These are phyloP conservation scores for Vitis hybrid DNA, from an alignment of 177 flowering plant species.

Conservation along the genomic window DNA sequence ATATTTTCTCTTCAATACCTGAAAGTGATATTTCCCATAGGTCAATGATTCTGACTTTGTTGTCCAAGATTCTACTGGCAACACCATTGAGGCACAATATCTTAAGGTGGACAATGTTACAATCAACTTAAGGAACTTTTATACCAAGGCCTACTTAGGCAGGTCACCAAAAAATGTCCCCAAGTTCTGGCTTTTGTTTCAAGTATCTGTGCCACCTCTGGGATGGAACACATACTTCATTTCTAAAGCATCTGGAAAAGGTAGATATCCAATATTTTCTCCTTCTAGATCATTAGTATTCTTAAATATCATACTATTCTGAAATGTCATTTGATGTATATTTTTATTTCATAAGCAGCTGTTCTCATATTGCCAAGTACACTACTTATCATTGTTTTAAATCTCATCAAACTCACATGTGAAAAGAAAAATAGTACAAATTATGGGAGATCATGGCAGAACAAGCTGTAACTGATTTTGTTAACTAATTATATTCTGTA, in stretches of 20 bases:
- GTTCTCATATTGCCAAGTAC: background rate
- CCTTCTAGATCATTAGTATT: background rate
- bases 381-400: background rate
- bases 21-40: conserved; percentile 27
- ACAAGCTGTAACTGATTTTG: background rate
- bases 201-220: conserved; percentile 70
- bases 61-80: conserved; percentile 68
- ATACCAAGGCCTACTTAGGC: conserved; percentile 67
- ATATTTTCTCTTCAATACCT: background rate
- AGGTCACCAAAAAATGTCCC: conserved; percentile 38
- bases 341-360: background rate
- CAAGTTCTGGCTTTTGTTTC: conserved; percentile 75
- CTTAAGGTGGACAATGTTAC: conserved; percentile 61
- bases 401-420: background rate
- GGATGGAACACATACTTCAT: conserved; percentile 90
- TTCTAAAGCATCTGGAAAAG: conserved; percentile 43
- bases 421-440: background rate
- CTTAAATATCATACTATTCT: background rate
- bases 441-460: background rate
- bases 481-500: background rate
- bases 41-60: conserved; percentile 54
- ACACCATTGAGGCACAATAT: conserved; percentile 52
- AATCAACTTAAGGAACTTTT: conserved; percentile 57
- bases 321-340: background rate
- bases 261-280: conserved; percentile 22